Evolutionary conservation across 495 filamentous ascomycete genomes (phyloP).

Genomic region (Bombardia bombarda): DNA sequence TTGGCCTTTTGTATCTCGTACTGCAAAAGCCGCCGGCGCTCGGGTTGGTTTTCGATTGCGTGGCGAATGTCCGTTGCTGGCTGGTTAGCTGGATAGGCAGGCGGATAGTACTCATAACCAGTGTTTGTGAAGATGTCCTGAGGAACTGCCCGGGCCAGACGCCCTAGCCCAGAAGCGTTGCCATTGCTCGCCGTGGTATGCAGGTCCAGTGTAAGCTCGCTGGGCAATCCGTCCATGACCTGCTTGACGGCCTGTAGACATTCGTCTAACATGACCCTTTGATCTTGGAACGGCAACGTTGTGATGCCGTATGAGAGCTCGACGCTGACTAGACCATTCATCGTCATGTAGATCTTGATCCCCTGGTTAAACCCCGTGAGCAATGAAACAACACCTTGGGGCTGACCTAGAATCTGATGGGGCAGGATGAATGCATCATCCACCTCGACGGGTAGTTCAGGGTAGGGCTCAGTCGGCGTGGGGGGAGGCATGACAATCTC

Average conservation of each 20-base stretch:
- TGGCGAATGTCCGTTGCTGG: constrained; percentile 30
- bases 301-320: constrained; percentile 69
- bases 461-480: constrained; percentile 66
- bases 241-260: constrained; percentile 53
- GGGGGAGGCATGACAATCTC: constrained; percentile 61
- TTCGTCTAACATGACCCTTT: constrained; percentile 54
- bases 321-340: constrained; percentile 57
- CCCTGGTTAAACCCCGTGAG: constrained; percentile 73
- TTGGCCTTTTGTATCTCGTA: constrained; percentile 82
- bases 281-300: constrained; percentile 61
- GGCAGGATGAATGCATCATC: constrained; percentile 71
- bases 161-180: background rate
- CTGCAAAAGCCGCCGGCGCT: constrained; percentile 50
- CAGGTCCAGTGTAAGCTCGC: constrained; percentile 48
- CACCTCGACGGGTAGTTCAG: constrained; percentile 68
- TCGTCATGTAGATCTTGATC: constrained; percentile 62
- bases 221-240: constrained; percentile 50
- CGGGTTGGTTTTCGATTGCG: constrained; percentile 22
- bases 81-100: constrained; percentile 22
- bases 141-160: background rate
- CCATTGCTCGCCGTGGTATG: constrained; percentile 11
- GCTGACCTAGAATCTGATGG: constrained; percentile 55
- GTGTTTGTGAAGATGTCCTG: constrained; percentile 9
- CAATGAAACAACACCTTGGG: constrained; percentile 50
- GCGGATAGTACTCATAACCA: constrained; percentile 29